Evolutionary conservation across 139 green algal genomes (phyloP).

Genomic region (Micractinium conductrix): DNA sequence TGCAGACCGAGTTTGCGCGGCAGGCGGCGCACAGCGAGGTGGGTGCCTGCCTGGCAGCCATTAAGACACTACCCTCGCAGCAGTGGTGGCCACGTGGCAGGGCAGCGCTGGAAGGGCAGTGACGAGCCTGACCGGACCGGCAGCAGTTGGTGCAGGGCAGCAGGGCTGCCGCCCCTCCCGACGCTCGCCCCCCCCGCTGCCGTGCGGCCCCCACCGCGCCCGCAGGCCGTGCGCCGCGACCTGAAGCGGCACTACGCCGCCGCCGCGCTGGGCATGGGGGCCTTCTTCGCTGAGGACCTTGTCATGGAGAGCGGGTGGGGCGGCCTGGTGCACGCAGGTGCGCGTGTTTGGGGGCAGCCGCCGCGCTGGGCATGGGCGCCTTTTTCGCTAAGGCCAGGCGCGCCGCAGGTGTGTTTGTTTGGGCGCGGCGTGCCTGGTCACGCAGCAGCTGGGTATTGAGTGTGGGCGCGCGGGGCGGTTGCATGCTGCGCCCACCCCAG

Average conservation of each 20-base stretch:
- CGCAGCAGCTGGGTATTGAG: too few relatives aligned
- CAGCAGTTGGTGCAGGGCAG: too few relatives aligned
- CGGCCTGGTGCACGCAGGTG: slow-evolving; percentile 1
- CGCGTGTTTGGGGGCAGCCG: slow-evolving; percentile 35
- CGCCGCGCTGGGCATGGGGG: slow-evolving; percentile 45
- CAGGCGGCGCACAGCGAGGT: slow-evolving; percentile 19
- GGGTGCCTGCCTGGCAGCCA: background rate
- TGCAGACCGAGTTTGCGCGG: slow-evolving; percentile 56
- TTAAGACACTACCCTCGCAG: too few relatives aligned
- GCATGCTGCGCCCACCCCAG: too few relatives aligned
- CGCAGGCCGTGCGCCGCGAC: slow-evolving; percentile 43
- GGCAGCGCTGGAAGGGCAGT: background rate
- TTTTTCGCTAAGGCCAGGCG: background rate
- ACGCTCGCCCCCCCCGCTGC: slow-evolving; percentile 6
- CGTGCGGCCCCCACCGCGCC: background rate
- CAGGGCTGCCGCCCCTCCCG: too few relatives aligned
- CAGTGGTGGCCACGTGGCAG: slow-evolving; percentile 27
- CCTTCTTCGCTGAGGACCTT: slow-evolving; percentile 65
- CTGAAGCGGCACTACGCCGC: slow-evolving; percentile 62
- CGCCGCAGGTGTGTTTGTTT: too few relatives aligned
- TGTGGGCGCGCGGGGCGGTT: too few relatives aligned
- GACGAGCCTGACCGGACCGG: too few relatives aligned
- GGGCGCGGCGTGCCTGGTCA: too few relatives aligned
- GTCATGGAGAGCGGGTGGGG: background rate
- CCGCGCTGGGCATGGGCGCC: background rate